Percentiles rank a stretch among this genome's conserved stretches.
Evolutionary conservation across 2,329 filamentous ascomycete species (phyloP).

Genomic region (Colletotrichum lindemuthianum): DNA sequence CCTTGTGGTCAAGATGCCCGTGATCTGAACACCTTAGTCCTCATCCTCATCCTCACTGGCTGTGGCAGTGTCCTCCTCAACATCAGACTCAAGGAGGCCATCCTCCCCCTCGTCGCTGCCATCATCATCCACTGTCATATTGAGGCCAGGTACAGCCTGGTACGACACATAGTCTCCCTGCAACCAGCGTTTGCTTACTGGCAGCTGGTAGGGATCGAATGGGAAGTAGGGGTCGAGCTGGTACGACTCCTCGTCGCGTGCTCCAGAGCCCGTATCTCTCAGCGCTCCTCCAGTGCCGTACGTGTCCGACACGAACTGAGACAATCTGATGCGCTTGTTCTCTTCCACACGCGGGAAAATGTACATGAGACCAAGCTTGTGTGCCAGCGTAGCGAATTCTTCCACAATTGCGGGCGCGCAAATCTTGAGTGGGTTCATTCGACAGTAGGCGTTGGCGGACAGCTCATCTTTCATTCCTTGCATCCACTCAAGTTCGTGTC

Average conservation of each 20-base stretch:
- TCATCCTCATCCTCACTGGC: conserved; percentile 57
- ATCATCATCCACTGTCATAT: conserved; percentile 65
- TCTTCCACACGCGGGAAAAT: conserved; percentile 87
- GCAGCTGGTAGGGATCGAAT: conserved; percentile 95
- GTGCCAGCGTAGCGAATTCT: conserved; percentile 89
- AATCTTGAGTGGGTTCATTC: conserved; percentile 94
- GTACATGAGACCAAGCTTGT: conserved; percentile 88
- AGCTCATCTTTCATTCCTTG: conserved; percentile 78
- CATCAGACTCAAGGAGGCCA: conserved; percentile 53
- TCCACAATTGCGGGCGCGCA: conserved; percentile 90
- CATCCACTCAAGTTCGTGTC: conserved; percentile 82
- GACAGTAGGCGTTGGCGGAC: conserved; percentile 82
- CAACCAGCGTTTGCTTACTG: conserved; percentile 87
- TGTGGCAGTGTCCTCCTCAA: conserved; percentile 63
- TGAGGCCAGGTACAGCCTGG: conserved; percentile 77
- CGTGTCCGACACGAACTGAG: conserved; percentile 70
- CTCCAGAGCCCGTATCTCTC: conserved; percentile 61
- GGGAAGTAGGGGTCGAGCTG: conserved; percentile 96
- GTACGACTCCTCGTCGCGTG: conserved; percentile 79
- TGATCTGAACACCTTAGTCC: conserved; percentile 41
- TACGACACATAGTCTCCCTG: conserved; percentile 85
- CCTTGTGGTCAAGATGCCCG: conserved; percentile 33
- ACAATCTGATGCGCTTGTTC: conserved; percentile 89
- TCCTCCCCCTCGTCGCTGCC: conserved; percentile 63
- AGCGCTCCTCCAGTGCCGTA: conserved; percentile 65